These are phyloP conservation scores for Akanthomyces lecanii DNA, from an alignment of 2,329 filamentous ascomycete genomes.

Conservation along the genomic window DNA sequence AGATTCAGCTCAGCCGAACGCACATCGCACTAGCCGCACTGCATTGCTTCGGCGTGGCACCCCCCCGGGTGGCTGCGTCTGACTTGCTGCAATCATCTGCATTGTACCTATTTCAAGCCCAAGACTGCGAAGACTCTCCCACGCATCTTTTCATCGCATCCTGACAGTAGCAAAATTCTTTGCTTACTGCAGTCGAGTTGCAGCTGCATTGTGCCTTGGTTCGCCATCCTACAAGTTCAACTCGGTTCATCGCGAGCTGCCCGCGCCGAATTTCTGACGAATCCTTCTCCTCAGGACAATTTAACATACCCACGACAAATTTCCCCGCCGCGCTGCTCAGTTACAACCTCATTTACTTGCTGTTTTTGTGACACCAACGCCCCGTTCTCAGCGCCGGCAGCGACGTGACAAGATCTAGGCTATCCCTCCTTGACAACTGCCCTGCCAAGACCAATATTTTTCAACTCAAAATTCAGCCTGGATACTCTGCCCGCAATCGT, in stretches of 20 bases:
- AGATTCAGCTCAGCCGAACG: slow-evolving; percentile 13
- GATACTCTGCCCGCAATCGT: neutral
- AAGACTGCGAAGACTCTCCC: neutral
- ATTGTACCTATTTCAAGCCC: neutral
- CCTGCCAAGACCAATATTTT: neutral
- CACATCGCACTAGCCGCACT: neutral
- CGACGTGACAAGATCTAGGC: neutral
- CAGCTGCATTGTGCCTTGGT: neutral
- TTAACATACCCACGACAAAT: neutral
- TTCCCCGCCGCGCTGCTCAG: neutral
- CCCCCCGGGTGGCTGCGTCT: slow-evolving; percentile 6
- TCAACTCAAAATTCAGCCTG: neutral
- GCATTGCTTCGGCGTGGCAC: neutral
- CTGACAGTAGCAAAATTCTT: neutral
- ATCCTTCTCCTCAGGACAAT: neutral
- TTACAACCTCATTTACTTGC: neutral
- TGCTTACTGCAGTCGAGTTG: neutral
- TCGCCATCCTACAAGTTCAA: neutral
- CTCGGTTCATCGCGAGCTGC: neutral
- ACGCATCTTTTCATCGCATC: neutral
- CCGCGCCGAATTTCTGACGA: neutral
- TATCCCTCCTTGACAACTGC: neutral
- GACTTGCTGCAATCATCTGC: slow-evolving; percentile 11
- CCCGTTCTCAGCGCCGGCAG: slow-evolving; percentile 4
- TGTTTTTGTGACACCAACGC: slow-evolving; percentile 3